A percentile compares a stretch with the other conserved stretches of the same genome.
phyloP scores from a whole-genome alignment of 495 filamentous ascomycete genomes.

The Annulohypoxylon bovei region DNA sequence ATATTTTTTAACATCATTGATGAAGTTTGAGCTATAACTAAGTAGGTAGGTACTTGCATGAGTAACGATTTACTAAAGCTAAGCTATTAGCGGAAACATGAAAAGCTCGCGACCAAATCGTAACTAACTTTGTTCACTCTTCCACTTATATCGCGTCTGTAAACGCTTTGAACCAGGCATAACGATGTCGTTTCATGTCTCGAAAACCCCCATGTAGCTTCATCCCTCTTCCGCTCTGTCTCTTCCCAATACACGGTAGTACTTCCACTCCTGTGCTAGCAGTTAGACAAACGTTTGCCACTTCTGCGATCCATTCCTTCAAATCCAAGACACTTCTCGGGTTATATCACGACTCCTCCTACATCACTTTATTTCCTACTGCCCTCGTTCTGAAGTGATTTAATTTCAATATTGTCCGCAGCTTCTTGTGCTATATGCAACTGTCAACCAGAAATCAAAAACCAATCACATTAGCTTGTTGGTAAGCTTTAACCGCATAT shows the following conservation, averaged over 20 bases:
- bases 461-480: slow-evolving; percentile 14
- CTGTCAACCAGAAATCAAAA: not conserved
- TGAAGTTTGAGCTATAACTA: not conserved
- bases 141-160: slow-evolving; percentile 37
- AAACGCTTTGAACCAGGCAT: slow-evolving; percentile 41
- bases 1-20: not conserved
- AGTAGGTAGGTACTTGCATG: too few species aligned
- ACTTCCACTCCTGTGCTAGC: slow-evolving; percentile 8
- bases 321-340: not conserved
- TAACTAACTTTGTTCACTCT: slow-evolving; percentile 16
- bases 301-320: slow-evolving; percentile 1
- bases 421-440: slow-evolving; percentile 14
- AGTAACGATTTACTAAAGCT: too few species aligned
- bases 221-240: slow-evolving; percentile 1
- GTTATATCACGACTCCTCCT: not conserved
- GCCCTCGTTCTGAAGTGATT: not conserved
- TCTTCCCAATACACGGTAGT: not conserved
- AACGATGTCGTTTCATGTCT: slow-evolving; percentile 40
- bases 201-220: slow-evolving; percentile 24
- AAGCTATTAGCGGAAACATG: slow-evolving; percentile 25
- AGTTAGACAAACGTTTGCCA: slow-evolving; percentile 5
- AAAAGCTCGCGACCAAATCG: slow-evolving; percentile 10
- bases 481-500: slow-evolving; percentile 12
- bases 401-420: slow-evolving; percentile 33
- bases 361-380: slow-evolving; percentile 18